phyloP scores from a whole-genome alignment of 2,329 filamentous ascomycete genomes.

The Talaromyces sp. region DNA sequence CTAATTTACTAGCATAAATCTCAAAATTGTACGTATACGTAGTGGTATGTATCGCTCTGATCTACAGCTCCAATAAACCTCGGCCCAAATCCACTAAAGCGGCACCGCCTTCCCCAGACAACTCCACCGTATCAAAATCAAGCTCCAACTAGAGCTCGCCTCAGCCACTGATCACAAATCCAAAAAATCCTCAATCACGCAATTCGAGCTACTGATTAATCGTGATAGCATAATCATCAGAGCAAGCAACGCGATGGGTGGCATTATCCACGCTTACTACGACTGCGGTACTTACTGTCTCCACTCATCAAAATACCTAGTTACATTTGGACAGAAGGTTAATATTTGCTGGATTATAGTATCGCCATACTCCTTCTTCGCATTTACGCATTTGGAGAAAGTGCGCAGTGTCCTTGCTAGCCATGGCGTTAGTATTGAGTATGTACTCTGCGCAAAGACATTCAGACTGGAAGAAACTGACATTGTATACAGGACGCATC shows the following conservation, averaged over 20 bases:
- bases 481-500: conserved; percentile 56
- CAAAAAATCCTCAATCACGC: neutral
- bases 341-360: conserved; percentile 44
- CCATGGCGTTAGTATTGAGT: conserved; percentile 65
- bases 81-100: neutral
- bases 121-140: neutral
- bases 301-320: neutral
- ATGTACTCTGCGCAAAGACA: conserved; percentile 28
- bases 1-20: too few relatives aligned
- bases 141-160: neutral
- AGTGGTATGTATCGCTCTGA: too few relatives aligned
- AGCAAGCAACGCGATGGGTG: conserved; percentile 46
- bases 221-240: neutral
- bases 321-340: neutral
- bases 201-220: neutral
- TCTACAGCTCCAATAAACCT: neutral
- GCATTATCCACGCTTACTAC: conserved; percentile 63
- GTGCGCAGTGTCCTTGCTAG: conserved; percentile 55
- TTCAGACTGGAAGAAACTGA: neutral
- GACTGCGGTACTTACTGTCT: conserved; percentile 57
- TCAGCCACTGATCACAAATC: conserved; percentile 1
- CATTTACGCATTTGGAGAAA: conserved; percentile 56
- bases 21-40: neutral
- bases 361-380: conserved; percentile 57
- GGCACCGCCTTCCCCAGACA: neutral